phyloP scores from a whole-genome alignment of 164 flowering plant species.

The Warburgia ugandensis region DNA sequence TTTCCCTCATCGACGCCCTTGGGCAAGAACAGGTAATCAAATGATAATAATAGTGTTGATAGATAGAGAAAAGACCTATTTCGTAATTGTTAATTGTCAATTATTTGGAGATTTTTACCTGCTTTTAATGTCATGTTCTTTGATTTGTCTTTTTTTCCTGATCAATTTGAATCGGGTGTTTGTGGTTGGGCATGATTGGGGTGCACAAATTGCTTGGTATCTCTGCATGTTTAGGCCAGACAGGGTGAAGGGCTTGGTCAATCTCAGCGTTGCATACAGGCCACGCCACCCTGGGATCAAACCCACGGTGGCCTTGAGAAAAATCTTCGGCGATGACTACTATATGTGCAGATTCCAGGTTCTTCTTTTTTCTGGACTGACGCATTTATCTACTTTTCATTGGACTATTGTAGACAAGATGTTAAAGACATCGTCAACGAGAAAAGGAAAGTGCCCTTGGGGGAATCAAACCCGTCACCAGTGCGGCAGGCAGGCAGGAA shows the following conservation, averaged over 20 bases:
- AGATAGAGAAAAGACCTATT: too few species aligned
- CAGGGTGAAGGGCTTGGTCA: constrained; percentile 59
- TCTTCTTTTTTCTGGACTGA: too few species aligned
- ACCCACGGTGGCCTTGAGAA: constrained; percentile 26
- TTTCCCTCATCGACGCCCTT: constrained; percentile 49
- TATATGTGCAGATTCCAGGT: constrained; percentile 81
- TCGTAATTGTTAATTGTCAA: too few species aligned
- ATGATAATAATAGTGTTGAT: too few species aligned
- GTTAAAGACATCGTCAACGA: not conserved
- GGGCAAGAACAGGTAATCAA: constrained; percentile 23
- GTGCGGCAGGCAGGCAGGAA: too few species aligned
- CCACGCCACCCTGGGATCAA: constrained; percentile 38
- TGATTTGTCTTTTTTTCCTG: too few species aligned
- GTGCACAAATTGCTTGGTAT: constrained; percentile 63
- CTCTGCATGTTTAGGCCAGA: constrained; percentile 63
- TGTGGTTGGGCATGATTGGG: constrained; percentile 83
- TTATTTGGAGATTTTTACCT: too few species aligned
- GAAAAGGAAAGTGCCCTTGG: not conserved
- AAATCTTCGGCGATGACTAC: constrained; percentile 54
- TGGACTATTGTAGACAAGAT: too few species aligned
- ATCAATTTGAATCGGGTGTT: too few species aligned
- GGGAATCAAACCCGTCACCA: not conserved
- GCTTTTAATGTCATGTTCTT: too few species aligned
- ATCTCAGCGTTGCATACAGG: constrained; percentile 38
- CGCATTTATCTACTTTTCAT: too few species aligned